A percentile compares a stretch with the other conserved stretches of the same genome.
Conservation (phyloP, 805 yeast species). For the Brettanomyces nanus region DNA sequence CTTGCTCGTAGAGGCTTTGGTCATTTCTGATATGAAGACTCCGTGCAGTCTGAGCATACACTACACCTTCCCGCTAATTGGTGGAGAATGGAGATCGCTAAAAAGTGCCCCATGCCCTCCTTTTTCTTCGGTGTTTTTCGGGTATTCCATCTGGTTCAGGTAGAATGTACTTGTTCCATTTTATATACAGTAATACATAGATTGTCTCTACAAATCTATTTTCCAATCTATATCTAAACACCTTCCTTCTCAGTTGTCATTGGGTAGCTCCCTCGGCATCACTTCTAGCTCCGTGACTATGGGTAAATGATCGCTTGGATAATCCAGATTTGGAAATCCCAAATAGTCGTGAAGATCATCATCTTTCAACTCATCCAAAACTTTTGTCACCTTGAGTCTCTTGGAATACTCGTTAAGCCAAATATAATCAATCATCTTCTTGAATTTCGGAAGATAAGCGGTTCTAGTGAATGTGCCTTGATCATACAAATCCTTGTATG, state of each 20-base stretch:
- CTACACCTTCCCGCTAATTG: too few relatives aligned
- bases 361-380: constrained; percentile 43
- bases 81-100: too few relatives aligned
- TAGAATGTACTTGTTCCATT: too few relatives aligned
- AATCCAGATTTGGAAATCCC: constrained; percentile 48
- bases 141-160: too few relatives aligned
- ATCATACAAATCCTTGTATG: constrained; percentile 21
- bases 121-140: too few relatives aligned
- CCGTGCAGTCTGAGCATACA: background rate
- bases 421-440: constrained; percentile 50
- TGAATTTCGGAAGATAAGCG: constrained; percentile 41
- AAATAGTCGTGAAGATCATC: constrained; percentile 23
- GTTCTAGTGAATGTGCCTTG: constrained; percentile 23
- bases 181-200: too few relatives aligned
- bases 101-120: too few relatives aligned
- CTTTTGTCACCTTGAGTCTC: constrained; percentile 32
- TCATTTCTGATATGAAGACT: background rate
- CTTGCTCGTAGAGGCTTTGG: constrained; percentile 3
- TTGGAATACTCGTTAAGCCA: constrained; percentile 36
- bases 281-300: constrained; percentile 21
- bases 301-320: constrained; percentile 45
- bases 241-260: too few relatives aligned
- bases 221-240: too few relatives aligned
- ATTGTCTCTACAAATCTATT: too few relatives aligned
- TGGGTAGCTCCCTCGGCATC: too few relatives aligned